Conservation (phyloP, 1,139 yeast genomes). For the Yamadazyma dendronema region DNA sequence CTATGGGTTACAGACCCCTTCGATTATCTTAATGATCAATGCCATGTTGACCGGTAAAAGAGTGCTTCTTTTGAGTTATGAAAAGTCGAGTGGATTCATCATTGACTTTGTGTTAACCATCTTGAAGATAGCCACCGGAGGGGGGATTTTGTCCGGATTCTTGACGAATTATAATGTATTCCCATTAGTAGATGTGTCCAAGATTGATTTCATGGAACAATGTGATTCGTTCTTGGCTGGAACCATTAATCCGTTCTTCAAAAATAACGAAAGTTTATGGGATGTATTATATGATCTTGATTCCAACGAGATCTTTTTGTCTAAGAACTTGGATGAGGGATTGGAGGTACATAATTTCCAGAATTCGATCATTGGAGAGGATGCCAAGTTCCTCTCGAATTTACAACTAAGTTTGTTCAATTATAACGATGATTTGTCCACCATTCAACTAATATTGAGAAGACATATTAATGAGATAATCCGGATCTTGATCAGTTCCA, state of each 20-base stretch:
- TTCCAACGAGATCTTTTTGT: slow-evolving; percentile 35
- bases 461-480: slow-evolving; percentile 48
- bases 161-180: slow-evolving; percentile 48
- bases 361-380: slow-evolving; percentile 45
- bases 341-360: slow-evolving; percentile 14
- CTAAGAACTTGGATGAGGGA: slow-evolving; percentile 23
- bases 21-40: slow-evolving; percentile 53
- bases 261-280: slow-evolving; percentile 55
- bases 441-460: slow-evolving; percentile 46
- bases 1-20: slow-evolving; percentile 59
- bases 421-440: slow-evolving; percentile 49
- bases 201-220: slow-evolving; percentile 52
- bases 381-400: slow-evolving; percentile 46
- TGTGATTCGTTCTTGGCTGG: slow-evolving; percentile 63
- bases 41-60: slow-evolving; percentile 60
- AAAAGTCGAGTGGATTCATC: slow-evolving; percentile 53
- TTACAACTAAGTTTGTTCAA: slow-evolving; percentile 44
- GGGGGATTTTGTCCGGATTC: slow-evolving; percentile 55
- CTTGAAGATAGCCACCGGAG: slow-evolving; percentile 55
- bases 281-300: slow-evolving; percentile 61
- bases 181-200: slow-evolving; percentile 63
- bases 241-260: slow-evolving; percentile 66
- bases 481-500: slow-evolving; percentile 40
- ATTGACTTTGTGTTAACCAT: slow-evolving; percentile 55
- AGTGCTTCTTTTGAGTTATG: slow-evolving; percentile 53